Base-by-base conservation (phyloP, 2,329 filamentous ascomycete species). In the Helminthosporium solani region DNA sequence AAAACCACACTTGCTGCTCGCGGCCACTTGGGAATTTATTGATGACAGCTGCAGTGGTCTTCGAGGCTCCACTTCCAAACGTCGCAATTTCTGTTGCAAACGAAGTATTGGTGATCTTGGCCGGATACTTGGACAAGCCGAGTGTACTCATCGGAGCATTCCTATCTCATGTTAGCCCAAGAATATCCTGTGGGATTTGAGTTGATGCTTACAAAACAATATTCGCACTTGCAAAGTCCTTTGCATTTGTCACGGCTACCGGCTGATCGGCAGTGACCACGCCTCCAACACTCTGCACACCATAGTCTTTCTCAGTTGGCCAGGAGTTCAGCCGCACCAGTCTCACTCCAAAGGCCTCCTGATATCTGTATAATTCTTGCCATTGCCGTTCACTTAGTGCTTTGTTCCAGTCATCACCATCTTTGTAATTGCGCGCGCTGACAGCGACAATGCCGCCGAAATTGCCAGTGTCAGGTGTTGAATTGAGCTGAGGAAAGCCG, bases 1-100 rank as follows among this genome's bases (percentile, higher is more conserved):
- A 76, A 67, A 83, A 83, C 67, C 78, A 82, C 1, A 76, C 79
- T 76, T 83, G 79, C 64, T 83, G 79, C 66, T 83, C 71, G 50
- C 80, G 73, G 4, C 54, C 50, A 45, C 66, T 67, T 42, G 78
- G 74, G 19, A 57, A 56, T 47, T 75, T 75, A 63, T 82, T 83
- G 60, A 82, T 81, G 38, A 84, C 78, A 30, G 74, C 80, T 28
- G 80, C 81, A 12, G 75, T 77, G 3, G 51, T 47, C 23, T 48
- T 55, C 4, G 46, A 47, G 7, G 21, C 40, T 1, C 68, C 70
- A 40, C 70, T 71, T 38, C 70, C 71, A 56, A 82, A 83, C 21
- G 73, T 66, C 7, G 79, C 79, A 56, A 83, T 75, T 42, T 76
- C 66, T 50, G 70, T 74, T n/a, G 80, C 77, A 11, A 73, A 73